Conservation (phyloP, 192 early-diverging fungal genomes). For the Coemansia sp. region DNA sequence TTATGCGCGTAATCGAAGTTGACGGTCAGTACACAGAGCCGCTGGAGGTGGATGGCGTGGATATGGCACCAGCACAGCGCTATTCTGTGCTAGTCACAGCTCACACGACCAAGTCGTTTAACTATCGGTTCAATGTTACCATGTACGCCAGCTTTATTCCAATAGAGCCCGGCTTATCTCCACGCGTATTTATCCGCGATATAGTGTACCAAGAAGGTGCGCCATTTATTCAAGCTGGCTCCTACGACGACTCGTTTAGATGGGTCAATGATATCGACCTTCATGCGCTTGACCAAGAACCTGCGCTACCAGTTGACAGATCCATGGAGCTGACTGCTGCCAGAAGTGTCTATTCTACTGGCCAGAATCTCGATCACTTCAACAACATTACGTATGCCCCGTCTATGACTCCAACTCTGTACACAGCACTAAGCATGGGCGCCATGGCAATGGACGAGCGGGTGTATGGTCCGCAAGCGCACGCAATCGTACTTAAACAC, state of each 20-base stretch:
- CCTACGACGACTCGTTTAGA: not conserved
- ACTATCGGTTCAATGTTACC: constrained; percentile 66
- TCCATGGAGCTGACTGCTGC: constrained; percentile 46
- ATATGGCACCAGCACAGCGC: constrained; percentile 70
- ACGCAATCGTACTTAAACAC: constrained; percentile 61
- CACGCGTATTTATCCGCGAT: constrained; percentile 53
- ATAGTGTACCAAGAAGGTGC: constrained; percentile 61
- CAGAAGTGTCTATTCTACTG: constrained; percentile 57
- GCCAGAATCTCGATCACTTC: constrained; percentile 71
- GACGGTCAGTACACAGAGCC: constrained; percentile 67
- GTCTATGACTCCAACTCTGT: constrained; percentile 64
- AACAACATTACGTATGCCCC: constrained; percentile 66
- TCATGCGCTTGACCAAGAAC: constrained; percentile 43
- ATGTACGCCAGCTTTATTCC: constrained; percentile 58
- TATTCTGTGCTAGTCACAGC: constrained; percentile 78
- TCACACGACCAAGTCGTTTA: constrained; percentile 50
- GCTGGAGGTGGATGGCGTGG: constrained; percentile 51
- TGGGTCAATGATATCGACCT: constrained; percentile 50
- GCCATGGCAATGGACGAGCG: constrained; percentile 46
- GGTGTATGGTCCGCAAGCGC: constrained; percentile 64
- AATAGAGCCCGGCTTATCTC: constrained; percentile 25
- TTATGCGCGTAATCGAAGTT: constrained; percentile 72
- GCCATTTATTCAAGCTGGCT: constrained; percentile 31
- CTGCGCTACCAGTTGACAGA: constrained; percentile 54
- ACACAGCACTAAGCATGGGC: constrained; percentile 62